These are phyloP conservation scores for Heritiera fomes DNA, from an alignment of 345 rosid genomes.

Conservation along the genomic window DNA sequence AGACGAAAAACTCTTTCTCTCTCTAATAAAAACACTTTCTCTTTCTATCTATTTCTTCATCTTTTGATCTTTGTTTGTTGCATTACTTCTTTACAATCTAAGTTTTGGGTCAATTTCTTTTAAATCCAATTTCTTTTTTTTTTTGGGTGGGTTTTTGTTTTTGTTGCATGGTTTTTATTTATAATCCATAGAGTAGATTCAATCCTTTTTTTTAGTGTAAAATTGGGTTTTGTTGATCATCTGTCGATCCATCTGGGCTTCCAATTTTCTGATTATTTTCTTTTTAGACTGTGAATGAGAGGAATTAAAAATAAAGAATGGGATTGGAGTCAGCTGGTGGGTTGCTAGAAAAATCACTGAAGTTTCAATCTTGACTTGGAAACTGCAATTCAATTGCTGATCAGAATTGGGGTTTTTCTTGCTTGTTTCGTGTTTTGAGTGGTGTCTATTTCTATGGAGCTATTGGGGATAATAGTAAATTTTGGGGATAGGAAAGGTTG, in stretches of 20 bases:
- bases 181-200: neutral
- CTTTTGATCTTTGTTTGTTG: slow-evolving; percentile 4
- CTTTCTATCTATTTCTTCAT: slow-evolving; percentile 12
- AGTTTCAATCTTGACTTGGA: slow-evolving; percentile 29
- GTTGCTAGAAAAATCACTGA: slow-evolving; percentile 30
- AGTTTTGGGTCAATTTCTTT: neutral
- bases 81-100: slow-evolving; percentile 5
- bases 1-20: slow-evolving; percentile 18
- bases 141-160: neutral
- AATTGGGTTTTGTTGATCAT: slow-evolving; percentile 28
- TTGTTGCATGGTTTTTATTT: slow-evolving; percentile 3
- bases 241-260: slow-evolving; percentile 46
- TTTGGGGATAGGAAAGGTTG: slow-evolving; percentile 31
- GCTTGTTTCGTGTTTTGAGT: neutral
- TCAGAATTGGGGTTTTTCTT: slow-evolving; percentile 21
- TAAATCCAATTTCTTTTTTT: slow-evolving; percentile 2
- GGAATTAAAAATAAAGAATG: slow-evolving; percentile 35
- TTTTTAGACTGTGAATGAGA: slow-evolving; percentile 40
- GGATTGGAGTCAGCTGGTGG: slow-evolving; percentile 76
- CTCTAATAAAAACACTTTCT: slow-evolving; percentile 4
- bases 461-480: slow-evolving; percentile 37
- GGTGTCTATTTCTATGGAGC: slow-evolving; percentile 33
- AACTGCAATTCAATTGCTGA: slow-evolving; percentile 31
- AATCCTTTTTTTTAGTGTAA: slow-evolving; percentile 11
- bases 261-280: slow-evolving; percentile 34